These are phyloP conservation scores for Ceratocystis cubensis DNA, from an alignment of 2,329 filamentous ascomycete species.

Conservation along the genomic window DNA sequence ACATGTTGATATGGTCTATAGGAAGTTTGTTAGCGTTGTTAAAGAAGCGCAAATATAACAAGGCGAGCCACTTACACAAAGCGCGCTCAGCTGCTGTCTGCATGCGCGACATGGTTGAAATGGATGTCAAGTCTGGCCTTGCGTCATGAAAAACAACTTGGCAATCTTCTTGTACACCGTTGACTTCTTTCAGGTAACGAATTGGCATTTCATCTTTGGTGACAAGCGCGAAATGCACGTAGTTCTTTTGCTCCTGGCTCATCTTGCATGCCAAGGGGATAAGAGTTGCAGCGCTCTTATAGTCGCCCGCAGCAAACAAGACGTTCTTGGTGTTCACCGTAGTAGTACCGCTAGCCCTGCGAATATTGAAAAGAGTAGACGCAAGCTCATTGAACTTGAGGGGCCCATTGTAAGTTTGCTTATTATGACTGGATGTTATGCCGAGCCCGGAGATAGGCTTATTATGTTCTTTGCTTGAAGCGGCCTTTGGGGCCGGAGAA, in stretches of 20 bases:
- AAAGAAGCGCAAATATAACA: background rate
- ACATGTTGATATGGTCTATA: constrained; percentile 54
- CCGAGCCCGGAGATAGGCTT: background rate
- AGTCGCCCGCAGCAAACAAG: constrained; percentile 63
- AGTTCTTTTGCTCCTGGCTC: constrained; percentile 53
- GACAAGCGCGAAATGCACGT: constrained; percentile 72
- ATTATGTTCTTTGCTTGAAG: background rate
- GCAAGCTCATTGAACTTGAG: constrained; percentile 57
- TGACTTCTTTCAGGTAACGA: constrained; percentile 58
- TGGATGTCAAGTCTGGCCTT: constrained; percentile 57
- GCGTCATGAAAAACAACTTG: constrained; percentile 57
- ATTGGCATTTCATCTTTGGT: constrained; percentile 59
- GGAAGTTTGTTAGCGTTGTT: constrained; percentile 10
- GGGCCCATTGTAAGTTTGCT: constrained; percentile 49
- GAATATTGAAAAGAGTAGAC: constrained; percentile 47
- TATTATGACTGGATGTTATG: background rate
- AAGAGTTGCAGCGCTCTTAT: constrained; percentile 59
- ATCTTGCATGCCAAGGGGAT: constrained; percentile 81
- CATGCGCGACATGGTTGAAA: constrained; percentile 59
- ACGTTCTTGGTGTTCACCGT: constrained; percentile 52
- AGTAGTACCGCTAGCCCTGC: constrained; percentile 39
- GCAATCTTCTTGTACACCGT: constrained; percentile 64
- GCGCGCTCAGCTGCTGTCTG: constrained; percentile 50
- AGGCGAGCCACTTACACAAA: constrained; percentile 38
- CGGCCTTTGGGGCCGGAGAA: background rate